These are phyloP conservation scores for Silene latifolia DNA, from an alignment of 148 eudicot species.

Conservation along the genomic window DNA sequence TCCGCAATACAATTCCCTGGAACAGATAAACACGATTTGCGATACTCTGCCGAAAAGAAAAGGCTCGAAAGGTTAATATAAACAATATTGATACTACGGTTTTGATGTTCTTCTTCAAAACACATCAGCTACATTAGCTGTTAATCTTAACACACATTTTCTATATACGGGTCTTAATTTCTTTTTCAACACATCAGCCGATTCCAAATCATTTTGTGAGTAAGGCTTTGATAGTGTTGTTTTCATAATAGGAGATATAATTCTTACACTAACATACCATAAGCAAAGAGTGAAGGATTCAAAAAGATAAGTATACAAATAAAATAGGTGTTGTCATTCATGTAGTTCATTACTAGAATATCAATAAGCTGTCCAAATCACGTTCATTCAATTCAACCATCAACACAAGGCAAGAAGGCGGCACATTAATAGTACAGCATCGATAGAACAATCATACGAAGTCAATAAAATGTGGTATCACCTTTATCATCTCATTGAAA, in stretches of 20 bases:
- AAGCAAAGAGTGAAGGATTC: too few relatives aligned
- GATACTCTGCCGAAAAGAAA: slow-evolving; percentile 49
- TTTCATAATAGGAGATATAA: too few relatives aligned
- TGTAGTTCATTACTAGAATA: too few relatives aligned
- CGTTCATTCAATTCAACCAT: not conserved
- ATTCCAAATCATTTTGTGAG: too few relatives aligned
- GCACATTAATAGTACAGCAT: not conserved
- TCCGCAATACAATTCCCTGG: slow-evolving; percentile 94
- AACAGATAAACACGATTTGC: slow-evolving; percentile 95
- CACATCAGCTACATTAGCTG: not conserved
- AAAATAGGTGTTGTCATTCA: too few relatives aligned
- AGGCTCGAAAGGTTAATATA: slow-evolving; percentile 8
- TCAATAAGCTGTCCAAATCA: not conserved
- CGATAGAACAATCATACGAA: slow-evolving; percentile 13
- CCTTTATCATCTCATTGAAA: too few relatives aligned
- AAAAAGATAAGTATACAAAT: too few relatives aligned
- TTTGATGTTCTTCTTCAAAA: not conserved
- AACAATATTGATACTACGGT: slow-evolving; percentile 1
- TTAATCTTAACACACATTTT: too few relatives aligned
- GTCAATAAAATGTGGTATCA: slow-evolving; percentile 27
- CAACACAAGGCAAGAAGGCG: not conserved
- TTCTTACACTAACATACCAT: too few relatives aligned
- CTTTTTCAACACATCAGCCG: too few relatives aligned
- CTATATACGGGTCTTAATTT: too few relatives aligned
- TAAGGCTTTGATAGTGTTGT: too few relatives aligned